phyloP scores from a whole-genome alignment of 768 basidiomycete genomes.

The Lentinus brumalis region DNA sequence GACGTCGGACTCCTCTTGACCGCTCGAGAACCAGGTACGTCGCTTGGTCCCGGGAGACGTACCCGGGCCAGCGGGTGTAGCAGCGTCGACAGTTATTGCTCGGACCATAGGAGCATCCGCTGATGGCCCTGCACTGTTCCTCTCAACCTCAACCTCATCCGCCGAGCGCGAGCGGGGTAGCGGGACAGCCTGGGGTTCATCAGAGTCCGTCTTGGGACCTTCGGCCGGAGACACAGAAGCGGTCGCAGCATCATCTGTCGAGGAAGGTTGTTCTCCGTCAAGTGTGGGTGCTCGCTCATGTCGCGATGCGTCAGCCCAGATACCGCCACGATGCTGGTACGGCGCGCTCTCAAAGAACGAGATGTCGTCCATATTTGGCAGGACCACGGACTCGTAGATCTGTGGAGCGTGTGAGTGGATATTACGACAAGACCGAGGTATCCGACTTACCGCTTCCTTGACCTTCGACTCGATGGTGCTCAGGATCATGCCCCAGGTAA shows the following conservation, averaged over 20 bases:
- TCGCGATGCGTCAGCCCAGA: constrained; percentile 79
- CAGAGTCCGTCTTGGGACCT: constrained; percentile 11
- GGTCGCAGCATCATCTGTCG: constrained; percentile 28
- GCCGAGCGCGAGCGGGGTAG: constrained; percentile 35
- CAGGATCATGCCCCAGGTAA: constrained; percentile 92
- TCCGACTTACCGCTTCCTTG: constrained; percentile 73
- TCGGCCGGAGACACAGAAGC: constrained; percentile 39
- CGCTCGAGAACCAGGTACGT: constrained; percentile 58
- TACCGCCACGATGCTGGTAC: constrained; percentile 77
- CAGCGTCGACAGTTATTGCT: constrained; percentile 25
- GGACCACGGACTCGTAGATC: constrained; percentile 92
- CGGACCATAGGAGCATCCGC: constrained; percentile 28
- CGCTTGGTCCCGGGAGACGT: constrained; percentile 36
- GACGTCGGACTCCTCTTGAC: constrained; percentile 38
- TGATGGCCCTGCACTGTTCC: constrained; percentile 16
- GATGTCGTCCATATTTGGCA: constrained; percentile 99
- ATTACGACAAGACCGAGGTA: neutral
- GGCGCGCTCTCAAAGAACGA: constrained; percentile 84
- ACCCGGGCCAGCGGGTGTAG: constrained; percentile 24
- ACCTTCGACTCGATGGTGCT: constrained; percentile 87
- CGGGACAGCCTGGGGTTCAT: constrained; percentile 20
- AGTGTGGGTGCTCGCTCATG: constrained; percentile 31
- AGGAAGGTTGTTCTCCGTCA: neutral
- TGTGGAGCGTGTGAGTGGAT: constrained; percentile 31
- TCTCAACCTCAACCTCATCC: constrained; percentile 27